A percentile compares a stretch with the other conserved stretches of the same genome.
Evolutionary conservation across 2,329 filamentous ascomycete genomes (phyloP).

Genomic region (Rasamsonia emersonii): DNA sequence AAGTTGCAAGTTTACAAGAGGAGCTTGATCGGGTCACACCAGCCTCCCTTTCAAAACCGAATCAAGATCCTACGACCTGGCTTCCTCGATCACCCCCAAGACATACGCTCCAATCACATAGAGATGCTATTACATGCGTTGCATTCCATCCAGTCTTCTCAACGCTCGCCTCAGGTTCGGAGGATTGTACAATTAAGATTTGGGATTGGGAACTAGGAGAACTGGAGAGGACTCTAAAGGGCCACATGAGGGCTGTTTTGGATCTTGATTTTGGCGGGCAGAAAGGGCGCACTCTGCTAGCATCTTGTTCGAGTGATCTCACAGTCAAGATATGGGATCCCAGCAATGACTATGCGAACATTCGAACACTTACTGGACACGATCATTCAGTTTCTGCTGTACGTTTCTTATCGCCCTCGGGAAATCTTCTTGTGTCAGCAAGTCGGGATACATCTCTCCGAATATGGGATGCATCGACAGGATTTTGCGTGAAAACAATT

Average conservation of each 20-base stretch:
- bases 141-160: conserved; percentile 91
- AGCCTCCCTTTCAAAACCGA: conserved; percentile 64
- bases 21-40: conserved; percentile 80
- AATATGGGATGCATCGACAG: conserved; percentile 89
- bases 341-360: conserved; percentile 87
- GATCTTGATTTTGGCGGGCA: conserved; percentile 89
- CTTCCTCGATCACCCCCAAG: conserved; percentile 70
- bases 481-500: conserved; percentile 82
- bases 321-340: conserved; percentile 96
- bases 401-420: conserved; percentile 76
- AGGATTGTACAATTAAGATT: conserved; percentile 90
- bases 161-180: conserved; percentile 79
- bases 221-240: conserved; percentile 80
- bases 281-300: conserved; percentile 66
- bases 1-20: conserved; percentile 61
- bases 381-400: conserved; percentile 86
- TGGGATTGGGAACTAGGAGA: conserved; percentile 96
- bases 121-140: conserved; percentile 74
- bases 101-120: conserved; percentile 78
- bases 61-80: conserved; percentile 78
- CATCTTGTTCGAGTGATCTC: conserved; percentile 76
- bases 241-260: conserved; percentile 78
- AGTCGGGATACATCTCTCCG: conserved; percentile 75
- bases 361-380: conserved; percentile 79
- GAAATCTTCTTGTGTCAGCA: conserved; percentile 77